A percentile compares a stretch with the other conserved stretches of the same genome.
phyloP scores from a whole-genome alignment of 164 flowering plant genomes.

The Platanus orientalis region DNA sequence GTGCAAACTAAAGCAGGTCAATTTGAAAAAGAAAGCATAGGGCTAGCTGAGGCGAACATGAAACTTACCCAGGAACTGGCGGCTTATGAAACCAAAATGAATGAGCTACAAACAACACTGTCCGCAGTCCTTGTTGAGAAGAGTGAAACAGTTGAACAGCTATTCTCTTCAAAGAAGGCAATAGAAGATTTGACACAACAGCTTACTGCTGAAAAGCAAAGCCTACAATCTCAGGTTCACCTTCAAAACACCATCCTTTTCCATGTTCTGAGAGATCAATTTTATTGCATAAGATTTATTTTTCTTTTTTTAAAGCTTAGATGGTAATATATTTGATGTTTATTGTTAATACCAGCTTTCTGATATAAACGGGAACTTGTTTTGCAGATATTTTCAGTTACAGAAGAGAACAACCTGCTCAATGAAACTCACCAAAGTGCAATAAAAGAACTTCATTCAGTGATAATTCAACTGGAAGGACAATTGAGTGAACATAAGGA shows the following conservation, averaged over 20 bases:
- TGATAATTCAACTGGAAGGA: conserved; percentile 51
- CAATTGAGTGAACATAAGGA: conserved; percentile 46
- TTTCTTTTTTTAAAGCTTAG: background rate
- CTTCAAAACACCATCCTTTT: background rate
- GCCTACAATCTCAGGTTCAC: conserved; percentile 59
- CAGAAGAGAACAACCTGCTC: conserved; percentile 71
- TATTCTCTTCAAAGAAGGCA: conserved; percentile 42
- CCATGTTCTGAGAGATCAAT: background rate
- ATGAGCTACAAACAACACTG: conserved; percentile 42
- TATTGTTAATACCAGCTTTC: background rate
- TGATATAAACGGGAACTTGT: background rate
- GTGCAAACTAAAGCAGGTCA: conserved; percentile 35
- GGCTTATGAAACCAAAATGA: conserved; percentile 44
- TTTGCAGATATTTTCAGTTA: conserved; percentile 61
- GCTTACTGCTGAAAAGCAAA: conserved; percentile 49
- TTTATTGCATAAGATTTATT: background rate
- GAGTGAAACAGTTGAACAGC: conserved; percentile 45
- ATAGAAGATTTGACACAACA: conserved; percentile 57
- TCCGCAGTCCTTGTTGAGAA: conserved; percentile 43
- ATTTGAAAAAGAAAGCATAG: conserved; percentile 50
- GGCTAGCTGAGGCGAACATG: conserved; percentile 57
- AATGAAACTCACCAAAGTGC: conserved; percentile 48
- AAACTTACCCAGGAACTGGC: conserved; percentile 64
- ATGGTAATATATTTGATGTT: background rate
- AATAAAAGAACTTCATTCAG: conserved; percentile 59